phyloP scores from a whole-genome alignment of 1,139 yeast species.

The Yamadazyma aaseri region DNA sequence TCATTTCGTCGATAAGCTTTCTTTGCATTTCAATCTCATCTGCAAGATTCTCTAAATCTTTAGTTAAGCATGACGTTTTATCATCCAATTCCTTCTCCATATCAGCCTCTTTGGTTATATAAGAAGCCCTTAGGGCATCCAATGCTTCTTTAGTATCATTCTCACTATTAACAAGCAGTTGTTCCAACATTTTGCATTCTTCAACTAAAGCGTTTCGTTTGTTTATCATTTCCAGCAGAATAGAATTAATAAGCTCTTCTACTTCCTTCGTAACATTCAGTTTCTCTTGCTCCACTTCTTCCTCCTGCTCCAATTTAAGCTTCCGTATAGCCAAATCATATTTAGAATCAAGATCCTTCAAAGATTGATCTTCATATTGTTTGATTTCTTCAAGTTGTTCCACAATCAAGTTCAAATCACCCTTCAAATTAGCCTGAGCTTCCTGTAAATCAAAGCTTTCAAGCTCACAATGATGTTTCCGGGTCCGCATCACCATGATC shows the following conservation, averaged over 20 bases:
- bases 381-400: constrained; percentile 31
- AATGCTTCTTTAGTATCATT: constrained; percentile 22
- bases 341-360: constrained; percentile 30
- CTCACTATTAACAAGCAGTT: constrained; percentile 6
- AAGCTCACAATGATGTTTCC: constrained; percentile 33
- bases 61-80: constrained; percentile 12
- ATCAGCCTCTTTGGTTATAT: constrained; percentile 19
- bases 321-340: constrained; percentile 34
- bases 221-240: constrained; percentile 9
- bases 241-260: constrained; percentile 28
- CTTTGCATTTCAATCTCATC: constrained; percentile 3
- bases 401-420: constrained; percentile 18
- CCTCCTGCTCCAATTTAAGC: constrained; percentile 33
- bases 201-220: constrained; percentile 6
- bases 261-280: constrained; percentile 33
- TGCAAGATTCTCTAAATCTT: constrained; percentile 7
- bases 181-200: constrained; percentile 8
- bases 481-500: constrained; percentile 35
- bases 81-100: constrained; percentile 23
- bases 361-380: constrained; percentile 26
- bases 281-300: constrained; percentile 34
- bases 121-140: constrained; percentile 27
- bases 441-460: constrained; percentile 41
- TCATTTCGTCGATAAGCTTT: constrained; percentile 1
- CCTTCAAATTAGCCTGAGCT: constrained; percentile 23